Conservation (phyloP, 2,329 filamentous ascomycete genomes). For the Metarhizium brunneum region DNA sequence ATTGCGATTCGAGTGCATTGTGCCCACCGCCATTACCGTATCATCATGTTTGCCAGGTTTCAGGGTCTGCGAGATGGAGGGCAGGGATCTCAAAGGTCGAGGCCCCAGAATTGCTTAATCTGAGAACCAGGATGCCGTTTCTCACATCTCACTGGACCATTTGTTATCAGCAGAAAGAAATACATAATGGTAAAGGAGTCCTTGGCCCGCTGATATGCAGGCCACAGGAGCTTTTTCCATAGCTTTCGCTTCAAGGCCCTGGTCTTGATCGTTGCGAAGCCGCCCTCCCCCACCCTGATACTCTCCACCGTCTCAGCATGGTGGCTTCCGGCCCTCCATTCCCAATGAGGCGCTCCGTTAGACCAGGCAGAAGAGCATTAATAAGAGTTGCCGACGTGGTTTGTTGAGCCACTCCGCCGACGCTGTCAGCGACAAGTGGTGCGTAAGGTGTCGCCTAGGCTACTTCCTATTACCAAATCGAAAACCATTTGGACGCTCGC, state of each 20-base stretch:
- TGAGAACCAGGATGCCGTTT: slow-evolving; percentile 1
- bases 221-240: not conserved
- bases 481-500: slow-evolving; percentile 22
- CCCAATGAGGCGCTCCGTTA: not conserved
- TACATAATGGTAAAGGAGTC: slow-evolving; percentile 26
- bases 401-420: not conserved
- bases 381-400: not conserved
- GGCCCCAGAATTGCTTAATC: slow-evolving; percentile 1
- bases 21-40: not conserved
- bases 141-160: slow-evolving; percentile 5
- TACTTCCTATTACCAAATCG: slow-evolving; percentile 36
- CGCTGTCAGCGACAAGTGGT: slow-evolving; percentile 3
- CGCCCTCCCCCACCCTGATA: not conserved
- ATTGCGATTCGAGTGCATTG: not conserved
- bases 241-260: not conserved
- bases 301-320: not conserved
- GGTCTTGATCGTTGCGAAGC: not conserved
- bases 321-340: not conserved
- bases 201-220: slow-evolving; percentile 4
- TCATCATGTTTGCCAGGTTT: not conserved
- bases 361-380: not conserved
- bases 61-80: not conserved
- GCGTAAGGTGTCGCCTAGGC: not conserved
- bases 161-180: slow-evolving; percentile 24
- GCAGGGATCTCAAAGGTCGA: not conserved